Evolutionary conservation across 768 basidiomycete species (phyloP).

Genomic region (Macrolepiota dolichaula): DNA sequence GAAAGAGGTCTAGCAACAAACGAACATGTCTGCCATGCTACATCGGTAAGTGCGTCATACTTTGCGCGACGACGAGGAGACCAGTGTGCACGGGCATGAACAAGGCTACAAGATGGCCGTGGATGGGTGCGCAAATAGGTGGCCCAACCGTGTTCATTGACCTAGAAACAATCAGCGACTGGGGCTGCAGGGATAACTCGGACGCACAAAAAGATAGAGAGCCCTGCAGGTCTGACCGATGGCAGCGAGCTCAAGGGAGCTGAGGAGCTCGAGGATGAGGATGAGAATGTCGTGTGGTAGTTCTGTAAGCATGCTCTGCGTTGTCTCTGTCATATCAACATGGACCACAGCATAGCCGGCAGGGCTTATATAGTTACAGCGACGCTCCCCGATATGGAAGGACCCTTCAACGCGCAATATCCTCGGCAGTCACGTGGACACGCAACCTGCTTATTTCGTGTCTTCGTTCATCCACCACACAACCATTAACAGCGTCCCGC

Average conservation of each 20-base stretch:
- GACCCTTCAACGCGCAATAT: neutral
- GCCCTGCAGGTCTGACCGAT: slow-evolving; percentile 37
- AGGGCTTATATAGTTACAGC: neutral
- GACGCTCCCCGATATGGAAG: neutral
- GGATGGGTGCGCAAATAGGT: slow-evolving; percentile 46
- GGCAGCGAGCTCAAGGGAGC: slow-evolving; percentile 36
- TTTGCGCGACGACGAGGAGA: slow-evolving; percentile 37
- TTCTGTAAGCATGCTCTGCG: slow-evolving; percentile 22
- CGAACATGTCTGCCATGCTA: slow-evolving; percentile 43
- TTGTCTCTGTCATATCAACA: neutral
- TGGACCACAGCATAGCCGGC: neutral
- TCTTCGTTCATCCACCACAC: neutral
- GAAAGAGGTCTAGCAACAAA: slow-evolving; percentile 68
- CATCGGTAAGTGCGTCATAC: slow-evolving; percentile 52
- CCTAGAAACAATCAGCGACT: slow-evolving; percentile 31
- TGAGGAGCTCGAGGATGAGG: slow-evolving; percentile 44
- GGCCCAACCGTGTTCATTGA: slow-evolving; percentile 61
- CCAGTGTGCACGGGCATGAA: slow-evolving; percentile 42
- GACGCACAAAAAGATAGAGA: slow-evolving; percentile 43
- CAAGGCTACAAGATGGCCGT: slow-evolving; percentile 52
- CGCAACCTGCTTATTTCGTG: neutral
- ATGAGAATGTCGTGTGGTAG: slow-evolving; percentile 59
- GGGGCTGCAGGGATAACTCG: neutral
- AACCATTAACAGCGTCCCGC: neutral
- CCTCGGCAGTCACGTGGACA: neutral